Base-by-base conservation (phyloP, 306 rosid genomes). In the Corylus heterophylla region DNA sequence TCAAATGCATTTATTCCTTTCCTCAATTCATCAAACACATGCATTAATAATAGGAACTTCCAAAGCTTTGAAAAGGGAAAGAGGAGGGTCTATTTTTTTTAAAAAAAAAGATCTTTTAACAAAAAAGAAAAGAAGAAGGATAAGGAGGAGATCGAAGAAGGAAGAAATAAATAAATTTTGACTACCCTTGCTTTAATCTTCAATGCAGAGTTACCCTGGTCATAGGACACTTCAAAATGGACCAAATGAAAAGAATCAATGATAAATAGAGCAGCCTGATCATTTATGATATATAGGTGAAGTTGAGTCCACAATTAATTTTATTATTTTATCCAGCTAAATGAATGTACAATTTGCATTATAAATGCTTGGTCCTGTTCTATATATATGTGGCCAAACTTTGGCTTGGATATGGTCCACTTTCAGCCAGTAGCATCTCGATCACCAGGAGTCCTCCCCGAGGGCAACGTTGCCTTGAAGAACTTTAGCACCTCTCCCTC, bases 401-500 rank as follows among this genome's bases (percentile, higher is more conserved):
- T 72, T 16, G 47, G 42, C 49, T 17, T 25, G 45, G n/a, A 64
- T 20, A 76, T 37, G 61, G 74, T 66, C 77, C 74, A 20, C 61
- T 66, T 63, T 52, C 64, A 78, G 66, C 73, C 81, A 61, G 13
- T 10, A 17, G 63, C 58, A 64, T 39, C 48, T 8, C 25, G 25
- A 22, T 22, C 35, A 2, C 12, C 29, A 73, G 56, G 81, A 75
- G 78, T 69, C 83, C 72, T 74, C 74, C 69, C 67, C 22, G 7
- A 78, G 75, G 76, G 78, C 78, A 79, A 66, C 64, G 76, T 63
- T 7, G 68, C 71, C 74, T 50, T 76, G 54, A 20, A 72, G 45
- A 18, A 42, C n/a, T 77, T 52, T 18, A 58, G 22, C 73, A 54
- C 79, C 22, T 4, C 4, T 2, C 78, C 14, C 59, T 76, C 69